A percentile compares a stretch with the other conserved stretches of the same genome.
phyloP scores from a whole-genome alignment of 1,139 yeast genomes.

The Saccharomyces hybrid region DNA sequence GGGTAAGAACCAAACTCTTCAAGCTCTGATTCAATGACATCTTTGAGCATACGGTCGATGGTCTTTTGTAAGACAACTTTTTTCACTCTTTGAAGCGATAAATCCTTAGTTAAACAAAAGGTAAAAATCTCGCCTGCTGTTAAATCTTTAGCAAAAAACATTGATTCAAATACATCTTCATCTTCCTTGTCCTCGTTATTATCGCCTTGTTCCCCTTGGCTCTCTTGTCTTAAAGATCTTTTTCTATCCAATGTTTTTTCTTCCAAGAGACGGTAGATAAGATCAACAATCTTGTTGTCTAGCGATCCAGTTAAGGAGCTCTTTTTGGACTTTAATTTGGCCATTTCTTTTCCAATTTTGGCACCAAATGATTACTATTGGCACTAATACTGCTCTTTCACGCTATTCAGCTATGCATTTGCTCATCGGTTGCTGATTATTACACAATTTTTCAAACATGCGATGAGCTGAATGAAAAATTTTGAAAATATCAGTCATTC shows the following conservation, averaged over 20 bases:
- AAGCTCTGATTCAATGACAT: conserved; percentile 35
- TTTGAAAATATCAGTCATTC: not conserved
- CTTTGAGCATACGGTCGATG: conserved; percentile 46
- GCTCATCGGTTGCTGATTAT: not conserved
- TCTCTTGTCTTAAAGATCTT: conserved; percentile 19
- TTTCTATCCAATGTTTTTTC: conserved; percentile 44
- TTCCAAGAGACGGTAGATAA: conserved; percentile 45
- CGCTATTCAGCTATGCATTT: not conserved
- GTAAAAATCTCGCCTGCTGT: conserved; percentile 43
- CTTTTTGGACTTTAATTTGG: conserved; percentile 18
- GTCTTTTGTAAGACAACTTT: conserved; percentile 49
- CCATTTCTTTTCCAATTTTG: conserved; percentile 15
- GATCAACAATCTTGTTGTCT: conserved; percentile 45
- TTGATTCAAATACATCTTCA: conserved; percentile 30
- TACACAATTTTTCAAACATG: not conserved
- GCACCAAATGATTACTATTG: not conserved
- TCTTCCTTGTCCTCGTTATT: conserved; percentile 33
- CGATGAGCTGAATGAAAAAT: conserved; percentile 3
- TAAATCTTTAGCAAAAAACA: conserved; percentile 57
- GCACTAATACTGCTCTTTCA: not conserved
- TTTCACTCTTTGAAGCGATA: conserved; percentile 61
- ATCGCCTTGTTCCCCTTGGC: conserved; percentile 9
- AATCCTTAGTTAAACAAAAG: conserved; percentile 53
- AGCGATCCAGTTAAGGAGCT: conserved; percentile 31
- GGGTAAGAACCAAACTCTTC: conserved; percentile 39